Base-by-base conservation (phyloP, 371 early-diverging fungal species). In the Mucor ambiguus region DNA sequence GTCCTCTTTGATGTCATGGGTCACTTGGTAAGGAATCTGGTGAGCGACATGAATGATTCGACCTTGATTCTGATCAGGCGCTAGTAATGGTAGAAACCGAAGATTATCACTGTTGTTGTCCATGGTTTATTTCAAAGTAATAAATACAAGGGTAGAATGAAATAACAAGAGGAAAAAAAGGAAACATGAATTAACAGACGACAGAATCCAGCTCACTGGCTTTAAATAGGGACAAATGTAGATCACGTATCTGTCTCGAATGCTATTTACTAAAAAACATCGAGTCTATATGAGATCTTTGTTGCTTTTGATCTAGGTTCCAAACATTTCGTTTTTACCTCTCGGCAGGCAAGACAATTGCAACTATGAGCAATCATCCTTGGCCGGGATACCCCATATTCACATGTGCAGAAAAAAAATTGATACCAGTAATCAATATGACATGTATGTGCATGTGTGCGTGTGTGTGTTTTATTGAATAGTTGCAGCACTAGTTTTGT, bases 321-420 rank as follows among this genome's bases (percentile, higher is more conserved):
- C 74, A 60, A 70, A 64, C 63, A 65, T 58, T 30, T 41, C 46
- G 62, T 68, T 69, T 63, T 69, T 43, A 60, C 74, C 71, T 64
- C 74, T 71, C 74, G 74, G 74, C 74, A 64, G 74, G 74, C 74
- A 74, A 74, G 74, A 74, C 68, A 70, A 65, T 63, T 64, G 70
- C 66, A 74, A 70, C 74, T 48, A 61, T 74, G 74, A 74, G 66
- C 70, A 70, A 74, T 46, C 61, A 67, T 70, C 74, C 64, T 74
- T 74, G 74, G 74, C 74, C 74, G 67, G 74, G 71, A 74, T 70
- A 72, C 73, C 73, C 41, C 16, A 26, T 64, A 44, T 48, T 60
- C n/a, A 24, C 11, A 37, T 12, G 35, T 33, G 30, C 24, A 58
- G 63, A 37, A 29, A 43, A 44, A 38, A 59, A 63, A 33, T 4